These are phyloP conservation scores for Curvularia verruculosa DNA, from an alignment of 2,329 filamentous ascomycete genomes.

Conservation along the genomic window DNA sequence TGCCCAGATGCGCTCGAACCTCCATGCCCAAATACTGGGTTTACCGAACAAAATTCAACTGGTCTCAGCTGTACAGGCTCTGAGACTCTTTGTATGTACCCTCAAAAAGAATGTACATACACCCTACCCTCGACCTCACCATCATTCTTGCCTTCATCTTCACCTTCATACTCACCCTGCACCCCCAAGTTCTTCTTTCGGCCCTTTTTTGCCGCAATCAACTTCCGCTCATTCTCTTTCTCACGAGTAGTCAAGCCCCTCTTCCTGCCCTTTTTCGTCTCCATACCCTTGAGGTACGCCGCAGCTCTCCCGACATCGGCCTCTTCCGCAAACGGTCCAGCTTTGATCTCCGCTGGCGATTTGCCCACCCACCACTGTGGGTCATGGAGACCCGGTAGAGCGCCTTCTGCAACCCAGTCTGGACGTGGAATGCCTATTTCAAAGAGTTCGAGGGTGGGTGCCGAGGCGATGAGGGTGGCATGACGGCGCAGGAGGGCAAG, in stretches of 20 bases:
- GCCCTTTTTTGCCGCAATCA: constrained; percentile 16
- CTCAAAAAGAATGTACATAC: not conserved
- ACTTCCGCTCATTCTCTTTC: constrained; percentile 14
- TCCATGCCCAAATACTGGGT: not conserved
- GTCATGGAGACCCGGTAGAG: not conserved
- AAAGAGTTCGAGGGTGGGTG: not conserved
- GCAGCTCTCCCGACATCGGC: constrained; percentile 6
- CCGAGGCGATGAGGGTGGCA: constrained; percentile 1
- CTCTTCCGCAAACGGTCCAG: constrained; percentile 15
- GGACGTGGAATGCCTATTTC: constrained; percentile 14
- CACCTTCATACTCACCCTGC: not conserved
- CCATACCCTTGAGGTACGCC: not conserved
- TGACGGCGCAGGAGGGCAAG: constrained; percentile 4
- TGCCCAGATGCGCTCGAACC: too few species aligned
- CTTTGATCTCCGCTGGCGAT: constrained; percentile 13
- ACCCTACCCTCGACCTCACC: not conserved
- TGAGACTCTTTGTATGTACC: not conserved
- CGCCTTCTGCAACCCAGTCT: constrained; percentile 8
- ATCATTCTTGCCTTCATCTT: not conserved
- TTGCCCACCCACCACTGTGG: constrained; percentile 25
- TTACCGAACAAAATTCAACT: not conserved
- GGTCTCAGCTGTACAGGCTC: not conserved
- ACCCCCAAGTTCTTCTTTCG: constrained; percentile 5
- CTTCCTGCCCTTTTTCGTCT: constrained; percentile 9
- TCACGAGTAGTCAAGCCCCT: not conserved